phyloP scores from a whole-genome alignment of 306 rosid species.

The Oxytropis ochrocephala region DNA sequence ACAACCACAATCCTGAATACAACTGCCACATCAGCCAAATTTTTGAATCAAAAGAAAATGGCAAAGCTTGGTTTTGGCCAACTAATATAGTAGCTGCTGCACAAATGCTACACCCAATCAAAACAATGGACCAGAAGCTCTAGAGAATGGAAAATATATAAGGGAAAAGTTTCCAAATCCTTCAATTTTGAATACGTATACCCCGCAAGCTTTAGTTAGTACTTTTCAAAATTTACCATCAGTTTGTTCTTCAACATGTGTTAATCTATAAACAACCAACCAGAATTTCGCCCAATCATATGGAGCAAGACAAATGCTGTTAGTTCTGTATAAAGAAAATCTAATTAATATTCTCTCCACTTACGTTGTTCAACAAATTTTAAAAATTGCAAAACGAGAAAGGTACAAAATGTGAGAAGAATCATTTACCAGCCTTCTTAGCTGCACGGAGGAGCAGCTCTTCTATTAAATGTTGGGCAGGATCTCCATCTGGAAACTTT shows the following conservation, averaged over 20 bases:
- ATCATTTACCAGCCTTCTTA: conserved; percentile 76
- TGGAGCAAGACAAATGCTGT: background rate
- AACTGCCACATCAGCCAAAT: background rate
- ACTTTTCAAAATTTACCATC: background rate
- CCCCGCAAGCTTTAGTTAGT: background rate
- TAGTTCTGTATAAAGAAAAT: background rate
- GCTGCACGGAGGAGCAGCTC: conserved; percentile 99
- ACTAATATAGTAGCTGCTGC: background rate
- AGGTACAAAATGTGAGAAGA: conserved; percentile 16
- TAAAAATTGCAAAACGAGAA: conserved; percentile 3
- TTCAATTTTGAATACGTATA: background rate
- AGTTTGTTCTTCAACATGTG: background rate
- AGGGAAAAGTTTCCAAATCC: background rate
- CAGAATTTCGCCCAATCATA: background rate
- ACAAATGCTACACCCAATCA: background rate
- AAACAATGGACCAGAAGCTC: background rate
- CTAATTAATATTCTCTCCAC: background rate
- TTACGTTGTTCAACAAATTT: conserved; percentile 6
- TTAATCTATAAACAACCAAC: background rate
- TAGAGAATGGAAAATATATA: background rate
- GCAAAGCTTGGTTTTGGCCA: background rate
- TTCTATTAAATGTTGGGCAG: conserved; percentile 99
- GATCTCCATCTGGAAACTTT: conserved; percentile 98
- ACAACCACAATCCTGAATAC: background rate
- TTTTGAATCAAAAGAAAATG: background rate